A percentile compares a stretch with the other conserved stretches of the same genome.
phyloP scores from a whole-genome alignment of 2,329 filamentous ascomycete species.

The Botryosphaeria agaves region DNA sequence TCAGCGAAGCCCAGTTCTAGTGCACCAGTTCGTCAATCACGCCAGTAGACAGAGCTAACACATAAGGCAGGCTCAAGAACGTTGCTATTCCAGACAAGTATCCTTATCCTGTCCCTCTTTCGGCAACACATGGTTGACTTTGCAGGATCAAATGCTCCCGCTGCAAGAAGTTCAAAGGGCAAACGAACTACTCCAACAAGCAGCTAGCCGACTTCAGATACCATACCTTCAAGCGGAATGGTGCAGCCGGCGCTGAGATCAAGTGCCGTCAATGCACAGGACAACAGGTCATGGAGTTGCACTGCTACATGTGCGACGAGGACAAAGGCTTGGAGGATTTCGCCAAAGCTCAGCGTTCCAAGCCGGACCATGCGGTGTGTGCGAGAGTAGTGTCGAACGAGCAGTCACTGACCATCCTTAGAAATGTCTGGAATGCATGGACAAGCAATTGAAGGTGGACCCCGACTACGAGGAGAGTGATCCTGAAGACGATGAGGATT shows the following conservation, averaged over 20 bases:
- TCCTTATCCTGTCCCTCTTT: background rate
- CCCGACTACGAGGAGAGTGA: constrained; percentile 12
- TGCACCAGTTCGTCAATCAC: too few species aligned
- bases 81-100: background rate
- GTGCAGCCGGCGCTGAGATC: constrained; percentile 8
- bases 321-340: constrained; percentile 31
- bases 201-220: constrained; percentile 21
- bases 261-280: constrained; percentile 29
- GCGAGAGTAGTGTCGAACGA: background rate
- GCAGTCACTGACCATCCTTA: constrained; percentile 5
- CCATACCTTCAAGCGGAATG: constrained; percentile 7
- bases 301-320: constrained; percentile 28
- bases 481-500: constrained; percentile 24
- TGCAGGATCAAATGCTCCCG: constrained; percentile 27
- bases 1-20: too few species aligned
- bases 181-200: constrained; percentile 26
- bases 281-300: constrained; percentile 25
- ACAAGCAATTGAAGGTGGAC: constrained; percentile 7
- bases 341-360: constrained; percentile 28
- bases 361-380: constrained; percentile 28
- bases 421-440: constrained; percentile 16
- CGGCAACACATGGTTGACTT: background rate
- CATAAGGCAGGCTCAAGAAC: background rate
- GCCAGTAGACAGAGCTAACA: background rate
- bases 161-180: constrained; percentile 24